Evolutionary conservation across 176 grass and related monocot genomes (phyloP).

Genomic region (Oryza coarctata): DNA sequence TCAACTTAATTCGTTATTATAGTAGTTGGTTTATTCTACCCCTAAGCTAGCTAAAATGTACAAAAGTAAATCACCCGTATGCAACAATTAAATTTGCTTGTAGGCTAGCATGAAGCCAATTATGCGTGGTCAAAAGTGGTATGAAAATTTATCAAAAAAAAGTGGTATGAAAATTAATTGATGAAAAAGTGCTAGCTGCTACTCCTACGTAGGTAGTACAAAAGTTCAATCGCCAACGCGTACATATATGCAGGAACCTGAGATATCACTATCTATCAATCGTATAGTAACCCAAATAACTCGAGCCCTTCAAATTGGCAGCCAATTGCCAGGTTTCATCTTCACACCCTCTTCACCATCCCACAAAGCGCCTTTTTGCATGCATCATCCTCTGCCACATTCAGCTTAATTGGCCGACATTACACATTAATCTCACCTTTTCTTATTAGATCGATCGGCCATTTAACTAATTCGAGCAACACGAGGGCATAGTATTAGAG

Average conservation of each 20-base stretch:
- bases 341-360: neutral
- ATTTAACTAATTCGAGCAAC: slow-evolving; percentile 35
- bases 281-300: slow-evolving; percentile 22
- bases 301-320: slow-evolving; percentile 33
- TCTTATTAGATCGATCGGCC: neutral
- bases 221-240: neutral
- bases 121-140: slow-evolving; percentile 24
- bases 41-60: neutral
- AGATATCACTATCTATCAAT: slow-evolving; percentile 12
- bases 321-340: slow-evolving; percentile 21
- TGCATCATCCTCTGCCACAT: slow-evolving; percentile 23
- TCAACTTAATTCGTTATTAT: too few relatives aligned
- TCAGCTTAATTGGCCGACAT: slow-evolving; percentile 26
- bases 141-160: neutral
- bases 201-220: neutral
- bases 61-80: too few relatives aligned
- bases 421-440: slow-evolving; percentile 20
- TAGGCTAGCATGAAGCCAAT: neutral
- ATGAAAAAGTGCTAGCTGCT: too few relatives aligned
- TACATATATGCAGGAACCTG: neutral
- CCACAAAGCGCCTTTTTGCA: slow-evolving; percentile 6
- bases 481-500: neutral
- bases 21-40: too few relatives aligned
- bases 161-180: slow-evolving; percentile 1
- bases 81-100: neutral